Conservation (phyloP, 257 asterid genomes). For the Coffea canephora region DNA sequence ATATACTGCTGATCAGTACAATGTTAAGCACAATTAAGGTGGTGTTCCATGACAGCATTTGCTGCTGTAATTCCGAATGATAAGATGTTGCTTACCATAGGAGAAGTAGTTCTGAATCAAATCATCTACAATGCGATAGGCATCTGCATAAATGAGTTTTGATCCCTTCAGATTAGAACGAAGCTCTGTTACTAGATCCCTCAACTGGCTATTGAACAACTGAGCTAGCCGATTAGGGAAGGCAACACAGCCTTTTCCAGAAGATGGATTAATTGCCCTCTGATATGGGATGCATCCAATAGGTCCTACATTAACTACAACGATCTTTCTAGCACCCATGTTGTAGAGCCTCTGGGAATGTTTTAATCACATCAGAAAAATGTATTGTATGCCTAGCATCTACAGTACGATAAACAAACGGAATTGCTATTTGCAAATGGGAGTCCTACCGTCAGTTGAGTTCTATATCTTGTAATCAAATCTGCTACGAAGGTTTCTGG, state of each 20-base stretch:
- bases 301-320: conserved; percentile 70
- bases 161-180: conserved; percentile 44
- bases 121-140: conserved; percentile 47
- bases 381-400: neutral
- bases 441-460: conserved; percentile 50
- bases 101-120: conserved; percentile 42
- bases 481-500: conserved; percentile 53
- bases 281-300: conserved; percentile 80
- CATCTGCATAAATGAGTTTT: conserved; percentile 62
- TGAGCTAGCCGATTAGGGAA: conserved; percentile 64
- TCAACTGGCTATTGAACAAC: conserved; percentile 51
- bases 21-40: neutral
- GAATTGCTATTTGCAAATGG: neutral
- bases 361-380: neutral
- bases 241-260: conserved; percentile 47
- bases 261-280: conserved; percentile 56
- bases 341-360: conserved; percentile 54
- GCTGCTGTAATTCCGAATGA: neutral
- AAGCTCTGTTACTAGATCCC: conserved; percentile 41
- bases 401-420: neutral
- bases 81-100: conserved; percentile 37
- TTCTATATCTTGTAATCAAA: conserved; percentile 54
- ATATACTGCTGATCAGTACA: too few species aligned
- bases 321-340: conserved; percentile 57
- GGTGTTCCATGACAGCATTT: too few species aligned